Evolutionary conservation across 441 rosid species (phyloP).

Genomic region (Mallotus japonicus): DNA sequence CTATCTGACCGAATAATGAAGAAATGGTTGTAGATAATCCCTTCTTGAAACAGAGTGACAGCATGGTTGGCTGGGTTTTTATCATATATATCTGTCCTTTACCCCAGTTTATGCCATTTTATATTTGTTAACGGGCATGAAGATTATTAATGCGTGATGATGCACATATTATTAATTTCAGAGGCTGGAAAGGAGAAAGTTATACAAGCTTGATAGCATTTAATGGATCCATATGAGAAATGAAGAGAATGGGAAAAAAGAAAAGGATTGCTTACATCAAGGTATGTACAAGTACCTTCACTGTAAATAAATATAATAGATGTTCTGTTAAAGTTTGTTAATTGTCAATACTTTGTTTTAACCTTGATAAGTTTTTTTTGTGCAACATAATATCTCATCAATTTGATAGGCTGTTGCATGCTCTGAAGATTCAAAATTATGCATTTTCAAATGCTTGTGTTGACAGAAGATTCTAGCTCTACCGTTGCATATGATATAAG

Average conservation of each 20-base stretch:
- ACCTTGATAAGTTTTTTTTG: background rate
- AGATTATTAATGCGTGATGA: background rate
- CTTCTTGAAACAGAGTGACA: background rate
- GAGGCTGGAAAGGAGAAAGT: background rate
- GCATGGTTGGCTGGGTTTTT: background rate
- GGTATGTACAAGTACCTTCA: constrained; percentile 15
- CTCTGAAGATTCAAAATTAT: background rate
- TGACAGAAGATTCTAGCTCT: no score
- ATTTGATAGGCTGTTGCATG: background rate
- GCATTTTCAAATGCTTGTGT: background rate
- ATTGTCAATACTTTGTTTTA: background rate
- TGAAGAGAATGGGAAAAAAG: background rate
- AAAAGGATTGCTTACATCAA: constrained; percentile 12
- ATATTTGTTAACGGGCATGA: constrained; percentile 4
- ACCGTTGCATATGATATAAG: no score
- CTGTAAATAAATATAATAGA: background rate
- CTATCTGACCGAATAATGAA: constrained; percentile 55
- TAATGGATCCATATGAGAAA: background rate
- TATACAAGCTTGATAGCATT: background rate
- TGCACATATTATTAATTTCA: background rate
- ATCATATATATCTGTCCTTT: background rate
- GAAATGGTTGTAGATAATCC: constrained; percentile 48
- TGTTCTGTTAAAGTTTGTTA: background rate
- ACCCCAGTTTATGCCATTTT: background rate
- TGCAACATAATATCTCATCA: background rate